A percentile compares a stretch with the other conserved stretches of the same genome.
Evolutionary conservation across 2,329 filamentous ascomycete genomes (phyloP).

Genomic region (Cladosporium sp.): DNA sequence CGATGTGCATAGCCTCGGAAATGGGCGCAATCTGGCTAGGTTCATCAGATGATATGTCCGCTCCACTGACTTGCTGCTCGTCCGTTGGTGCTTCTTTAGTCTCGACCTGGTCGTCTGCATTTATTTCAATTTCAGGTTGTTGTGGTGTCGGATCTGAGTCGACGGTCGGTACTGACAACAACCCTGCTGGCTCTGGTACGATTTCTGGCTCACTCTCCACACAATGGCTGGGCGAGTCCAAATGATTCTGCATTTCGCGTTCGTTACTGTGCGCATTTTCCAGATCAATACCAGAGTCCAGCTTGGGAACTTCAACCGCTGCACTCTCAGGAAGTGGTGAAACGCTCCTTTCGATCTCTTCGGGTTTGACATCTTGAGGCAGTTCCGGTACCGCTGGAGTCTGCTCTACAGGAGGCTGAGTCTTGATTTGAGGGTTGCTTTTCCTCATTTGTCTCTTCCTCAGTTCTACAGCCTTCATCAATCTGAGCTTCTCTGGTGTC

Average conservation of each 20-base stretch:
- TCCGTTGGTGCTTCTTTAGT: background rate
- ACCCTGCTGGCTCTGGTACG: background rate
- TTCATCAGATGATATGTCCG: background rate
- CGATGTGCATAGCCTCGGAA: background rate
- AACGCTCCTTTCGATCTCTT: background rate
- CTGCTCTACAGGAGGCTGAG: constrained; percentile 22
- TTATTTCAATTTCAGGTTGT: too few relatives aligned
- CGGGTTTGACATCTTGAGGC: background rate
- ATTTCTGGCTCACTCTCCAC: background rate
- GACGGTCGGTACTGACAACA: background rate
- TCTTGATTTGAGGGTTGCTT: constrained; percentile 28
- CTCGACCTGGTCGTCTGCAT: background rate
- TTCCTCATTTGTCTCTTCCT: constrained; percentile 73
- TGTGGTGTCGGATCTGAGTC: background rate
- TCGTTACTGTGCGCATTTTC: constrained; percentile 35
- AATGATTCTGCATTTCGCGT: background rate
- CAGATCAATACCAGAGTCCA: constrained; percentile 60
- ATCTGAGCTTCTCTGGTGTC: constrained; percentile 83
- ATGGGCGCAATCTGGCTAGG: background rate
- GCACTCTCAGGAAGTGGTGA: background rate
- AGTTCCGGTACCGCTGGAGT: constrained; percentile 22
- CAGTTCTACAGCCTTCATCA: constrained; percentile 93
- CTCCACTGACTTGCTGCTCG: background rate
- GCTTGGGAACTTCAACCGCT: constrained; percentile 39
- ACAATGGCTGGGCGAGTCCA: background rate